These are phyloP conservation scores for Kazachstania martiniae DNA, from an alignment of 805 yeast genomes.

Conservation along the genomic window DNA sequence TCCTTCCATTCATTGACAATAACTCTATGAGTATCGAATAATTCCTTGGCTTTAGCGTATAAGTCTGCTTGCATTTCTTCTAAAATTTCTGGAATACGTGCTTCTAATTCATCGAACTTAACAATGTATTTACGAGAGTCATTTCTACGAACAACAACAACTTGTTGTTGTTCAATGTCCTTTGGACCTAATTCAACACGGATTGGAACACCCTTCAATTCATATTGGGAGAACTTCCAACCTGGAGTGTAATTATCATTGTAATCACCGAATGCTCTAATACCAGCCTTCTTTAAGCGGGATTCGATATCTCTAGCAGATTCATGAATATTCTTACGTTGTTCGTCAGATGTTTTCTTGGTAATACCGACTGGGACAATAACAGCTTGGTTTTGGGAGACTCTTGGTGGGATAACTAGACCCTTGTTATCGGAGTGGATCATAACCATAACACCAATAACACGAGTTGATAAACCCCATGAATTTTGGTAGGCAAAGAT, in stretches of 20 bases:
- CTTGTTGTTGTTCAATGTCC: slow-evolving; percentile 72
- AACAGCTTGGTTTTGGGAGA: slow-evolving; percentile 84
- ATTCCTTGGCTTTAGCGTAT: slow-evolving; percentile 67
- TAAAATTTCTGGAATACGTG: slow-evolving; percentile 60
- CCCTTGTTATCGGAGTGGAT: slow-evolving; percentile 98
- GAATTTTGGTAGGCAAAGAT: slow-evolving; percentile 91
- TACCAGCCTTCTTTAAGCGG: slow-evolving; percentile 45
- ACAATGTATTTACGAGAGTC: slow-evolving; percentile 66
- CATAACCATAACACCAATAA: slow-evolving; percentile 99
- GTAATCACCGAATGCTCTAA: slow-evolving; percentile 77
- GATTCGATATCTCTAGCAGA: slow-evolving; percentile 64
- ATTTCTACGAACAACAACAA: slow-evolving; percentile 88
- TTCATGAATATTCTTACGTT: slow-evolving; percentile 53
- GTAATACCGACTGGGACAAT: slow-evolving; percentile 94
- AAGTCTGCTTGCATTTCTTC: slow-evolving; percentile 73
- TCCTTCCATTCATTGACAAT: slow-evolving; percentile 78
- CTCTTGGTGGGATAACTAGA: slow-evolving; percentile 94
- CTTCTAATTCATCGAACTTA: slow-evolving; percentile 52
- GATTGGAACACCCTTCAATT: slow-evolving; percentile 89
- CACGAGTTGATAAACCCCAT: slow-evolving; percentile 98
- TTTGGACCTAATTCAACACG: slow-evolving; percentile 95
- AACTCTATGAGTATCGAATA: slow-evolving; percentile 76
- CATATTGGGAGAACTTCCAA: slow-evolving; percentile 97
- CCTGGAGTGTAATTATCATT: slow-evolving; percentile 95
- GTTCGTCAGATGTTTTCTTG: slow-evolving; percentile 69